phyloP scores from a whole-genome alignment of 768 basidiomycete genomes.

The Stropharia rugosoannulata region DNA sequence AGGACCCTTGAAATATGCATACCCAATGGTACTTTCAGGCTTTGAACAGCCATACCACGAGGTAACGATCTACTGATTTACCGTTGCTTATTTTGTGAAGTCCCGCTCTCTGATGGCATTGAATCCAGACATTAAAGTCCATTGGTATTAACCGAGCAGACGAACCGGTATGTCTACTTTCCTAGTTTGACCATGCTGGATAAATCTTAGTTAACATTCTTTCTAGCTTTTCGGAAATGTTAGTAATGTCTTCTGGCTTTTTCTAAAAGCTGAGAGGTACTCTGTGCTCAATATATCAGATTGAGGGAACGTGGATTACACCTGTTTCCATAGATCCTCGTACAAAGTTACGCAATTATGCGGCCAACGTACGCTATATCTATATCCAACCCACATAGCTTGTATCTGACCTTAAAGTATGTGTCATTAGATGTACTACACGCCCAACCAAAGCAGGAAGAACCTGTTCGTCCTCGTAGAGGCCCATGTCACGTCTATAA shows the following conservation, averaged over 20 bases:
- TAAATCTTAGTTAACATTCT: not conserved
- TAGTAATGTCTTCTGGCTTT: conserved; percentile 13
- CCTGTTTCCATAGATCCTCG: conserved; percentile 16
- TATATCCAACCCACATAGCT: conserved; percentile 54
- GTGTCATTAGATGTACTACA: conserved; percentile 4
- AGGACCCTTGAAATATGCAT: not conserved
- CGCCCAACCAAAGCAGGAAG: conserved; percentile 34
- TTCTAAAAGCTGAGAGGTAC: not conserved
- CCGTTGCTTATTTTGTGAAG: not conserved
- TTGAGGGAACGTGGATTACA: conserved; percentile 19
- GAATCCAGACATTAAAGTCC: not conserved
- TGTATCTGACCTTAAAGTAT: conserved; percentile 51
- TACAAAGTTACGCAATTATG: conserved; percentile 67
- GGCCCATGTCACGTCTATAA: not conserved
- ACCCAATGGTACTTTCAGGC: not conserved
- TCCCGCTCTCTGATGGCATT: not conserved
- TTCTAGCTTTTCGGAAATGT: conserved; percentile 26
- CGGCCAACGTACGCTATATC: conserved; percentile 63
- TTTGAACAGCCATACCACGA: not conserved
- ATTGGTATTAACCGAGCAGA: not conserved
- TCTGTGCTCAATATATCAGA: conserved; percentile 13
- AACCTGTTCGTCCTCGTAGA: not conserved
- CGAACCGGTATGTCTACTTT: not conserved
- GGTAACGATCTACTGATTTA: not conserved
- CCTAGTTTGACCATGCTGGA: not conserved